Percentiles rank a stretch among this genome's conserved stretches.
These are phyloP conservation scores for Nakataea oryzae DNA, from an alignment of 2,329 filamentous ascomycete genomes.

Conservation along the genomic window DNA sequence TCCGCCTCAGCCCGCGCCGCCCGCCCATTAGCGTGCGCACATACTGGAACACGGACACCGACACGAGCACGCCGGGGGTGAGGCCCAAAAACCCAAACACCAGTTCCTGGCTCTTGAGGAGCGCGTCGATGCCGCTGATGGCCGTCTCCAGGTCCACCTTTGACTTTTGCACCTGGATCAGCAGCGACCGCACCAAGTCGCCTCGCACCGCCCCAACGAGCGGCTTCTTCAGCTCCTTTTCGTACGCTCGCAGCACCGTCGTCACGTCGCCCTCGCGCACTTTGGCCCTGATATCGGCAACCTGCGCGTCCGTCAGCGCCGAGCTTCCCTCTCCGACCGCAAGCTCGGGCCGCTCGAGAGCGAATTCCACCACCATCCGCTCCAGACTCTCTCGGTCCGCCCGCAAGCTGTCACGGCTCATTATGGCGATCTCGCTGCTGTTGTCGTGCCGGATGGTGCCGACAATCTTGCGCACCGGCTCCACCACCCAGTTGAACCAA, in stretches of 20 bases:
- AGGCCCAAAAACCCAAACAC: slow-evolving; percentile 96
- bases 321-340: slow-evolving; percentile 27
- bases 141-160: slow-evolving; percentile 97
- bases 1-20: slow-evolving; percentile 55
- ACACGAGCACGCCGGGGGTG: slow-evolving; percentile 85
- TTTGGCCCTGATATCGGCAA: slow-evolving; percentile 64
- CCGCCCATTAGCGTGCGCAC: slow-evolving; percentile 58
- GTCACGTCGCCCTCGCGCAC: slow-evolving; percentile 90
- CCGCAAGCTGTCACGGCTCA: slow-evolving; percentile 85
- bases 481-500: slow-evolving; percentile 92
- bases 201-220: slow-evolving; percentile 75
- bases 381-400: slow-evolving; percentile 88
- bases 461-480: slow-evolving; percentile 73
- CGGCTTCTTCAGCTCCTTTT: slow-evolving; percentile 74
- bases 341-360: slow-evolving; percentile 65
- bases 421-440: slow-evolving; percentile 87
- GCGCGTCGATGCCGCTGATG: slow-evolving; percentile 86
- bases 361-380: slow-evolving; percentile 97
- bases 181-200: slow-evolving; percentile 76
- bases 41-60: slow-evolving; percentile 64
- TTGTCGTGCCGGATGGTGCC: slow-evolving; percentile 89
- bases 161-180: slow-evolving; percentile 97
- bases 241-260: slow-evolving; percentile 81
- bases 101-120: slow-evolving; percentile 91
- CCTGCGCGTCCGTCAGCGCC: slow-evolving; percentile 55